Evolutionary conservation across 208 protist genomes (phyloP).

Genomic region (Crithidia mellificae): DNA sequence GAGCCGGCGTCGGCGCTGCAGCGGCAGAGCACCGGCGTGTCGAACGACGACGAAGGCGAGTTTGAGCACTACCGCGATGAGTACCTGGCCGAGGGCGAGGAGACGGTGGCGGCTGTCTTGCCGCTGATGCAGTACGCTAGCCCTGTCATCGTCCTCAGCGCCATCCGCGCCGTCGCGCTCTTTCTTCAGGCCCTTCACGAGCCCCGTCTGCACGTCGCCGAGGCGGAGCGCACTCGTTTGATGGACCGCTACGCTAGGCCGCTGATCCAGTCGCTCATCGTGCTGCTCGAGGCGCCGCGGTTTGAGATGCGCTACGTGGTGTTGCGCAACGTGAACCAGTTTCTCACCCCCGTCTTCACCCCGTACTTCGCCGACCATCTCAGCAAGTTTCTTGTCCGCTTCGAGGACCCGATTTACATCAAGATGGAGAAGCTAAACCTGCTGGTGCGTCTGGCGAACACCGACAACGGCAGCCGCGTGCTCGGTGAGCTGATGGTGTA

Average conservation of each 20-base stretch:
- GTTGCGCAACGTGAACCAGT: slow-evolving; percentile 97
- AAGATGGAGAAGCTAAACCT: no score
- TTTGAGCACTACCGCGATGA: slow-evolving; percentile 8
- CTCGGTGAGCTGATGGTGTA: no score
- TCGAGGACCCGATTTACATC: no score
- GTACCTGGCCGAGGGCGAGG: slow-evolving; percentile 42
- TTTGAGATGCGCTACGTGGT: slow-evolving; percentile 97
- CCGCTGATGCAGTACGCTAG: slow-evolving; percentile 96
- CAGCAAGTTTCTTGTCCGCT: slow-evolving; percentile 97
- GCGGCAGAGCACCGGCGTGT: not conserved
- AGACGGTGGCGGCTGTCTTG: slow-evolving; percentile 91
- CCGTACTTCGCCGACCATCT: slow-evolving; percentile 75
- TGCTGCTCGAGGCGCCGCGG: slow-evolving; percentile 66
- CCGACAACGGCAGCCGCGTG: no score
- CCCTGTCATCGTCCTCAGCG: slow-evolving; percentile 94
- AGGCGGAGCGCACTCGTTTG: slow-evolving; percentile 29
- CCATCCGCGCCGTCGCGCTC: slow-evolving; percentile 87
- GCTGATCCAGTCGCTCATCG: slow-evolving; percentile 90
- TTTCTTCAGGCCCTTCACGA: slow-evolving; percentile 56
- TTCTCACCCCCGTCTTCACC: slow-evolving; percentile 81
- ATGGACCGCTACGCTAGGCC: slow-evolving; percentile 61
- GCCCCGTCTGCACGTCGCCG: slow-evolving; percentile 7
- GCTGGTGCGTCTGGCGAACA: no score
- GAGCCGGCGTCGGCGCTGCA: not conserved
- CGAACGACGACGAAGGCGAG: slow-evolving; percentile 12